Evolutionary conservation across 1,139 yeast species (phyloP).

Genomic region (Barnettozyma hawaiiensis): DNA sequence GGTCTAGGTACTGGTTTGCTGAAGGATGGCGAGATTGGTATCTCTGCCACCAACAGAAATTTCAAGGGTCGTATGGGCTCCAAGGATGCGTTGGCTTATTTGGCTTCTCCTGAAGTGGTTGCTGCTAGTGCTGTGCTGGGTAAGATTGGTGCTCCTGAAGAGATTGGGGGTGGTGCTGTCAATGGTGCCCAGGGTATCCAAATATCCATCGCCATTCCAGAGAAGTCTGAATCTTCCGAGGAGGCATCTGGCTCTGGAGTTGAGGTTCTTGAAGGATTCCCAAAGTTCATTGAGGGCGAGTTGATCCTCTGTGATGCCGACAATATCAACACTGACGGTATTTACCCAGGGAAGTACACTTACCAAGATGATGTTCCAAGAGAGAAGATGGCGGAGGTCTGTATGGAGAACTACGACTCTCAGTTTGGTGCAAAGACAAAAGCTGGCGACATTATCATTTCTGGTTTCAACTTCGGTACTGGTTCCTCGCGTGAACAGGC

Average conservation of each 20-base stretch:
- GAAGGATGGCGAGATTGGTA: conserved; percentile 95
- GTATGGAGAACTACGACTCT: conserved; percentile 97
- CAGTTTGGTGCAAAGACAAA: conserved; percentile 77
- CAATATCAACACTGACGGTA: conserved; percentile 96
- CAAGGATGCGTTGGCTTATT: conserved; percentile 88
- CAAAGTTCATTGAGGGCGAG: conserved; percentile 83
- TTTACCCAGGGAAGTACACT: conserved; percentile 97
- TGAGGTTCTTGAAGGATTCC: conserved; percentile 84
- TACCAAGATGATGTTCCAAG: conserved; percentile 94
- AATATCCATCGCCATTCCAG: conserved; percentile 44
- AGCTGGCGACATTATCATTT: conserved; percentile 82
- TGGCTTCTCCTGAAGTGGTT: conserved; percentile 96
- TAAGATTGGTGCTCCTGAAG: conserved; percentile 88
- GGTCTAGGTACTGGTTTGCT: conserved; percentile 93
- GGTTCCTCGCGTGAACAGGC: conserved; percentile 99
- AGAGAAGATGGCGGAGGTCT: conserved; percentile 96
- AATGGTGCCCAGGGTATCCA: conserved; percentile 26
- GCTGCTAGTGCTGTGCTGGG: conserved; percentile 97
- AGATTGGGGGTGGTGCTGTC: conserved; percentile 48
- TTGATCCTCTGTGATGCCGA: conserved; percentile 94
- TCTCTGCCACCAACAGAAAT: conserved; percentile 96
- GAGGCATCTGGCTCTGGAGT: conserved; percentile 38
- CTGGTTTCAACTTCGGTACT: conserved; percentile 95
- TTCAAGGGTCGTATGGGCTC: conserved; percentile 99
- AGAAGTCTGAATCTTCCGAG: conserved; percentile 19